Conservation (phyloP, 768 basidiomycete genomes). For the Tulasnella sp. region DNA sequence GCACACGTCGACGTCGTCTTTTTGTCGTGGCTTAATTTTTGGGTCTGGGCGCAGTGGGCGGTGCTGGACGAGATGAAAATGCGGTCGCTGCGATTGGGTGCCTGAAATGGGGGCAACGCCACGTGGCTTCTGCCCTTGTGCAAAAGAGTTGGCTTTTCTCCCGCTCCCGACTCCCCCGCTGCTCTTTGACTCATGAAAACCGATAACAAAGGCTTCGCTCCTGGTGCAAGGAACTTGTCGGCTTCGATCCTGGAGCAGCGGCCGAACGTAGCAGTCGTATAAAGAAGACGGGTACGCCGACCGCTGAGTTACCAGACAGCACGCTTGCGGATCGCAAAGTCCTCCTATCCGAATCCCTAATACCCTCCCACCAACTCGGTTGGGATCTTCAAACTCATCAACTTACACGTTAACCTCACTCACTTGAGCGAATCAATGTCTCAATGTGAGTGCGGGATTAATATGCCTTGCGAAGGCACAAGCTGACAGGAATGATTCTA, state of each 20-base stretch:
- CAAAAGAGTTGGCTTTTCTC: neutral
- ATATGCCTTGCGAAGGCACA: too few species aligned
- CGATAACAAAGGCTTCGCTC: neutral
- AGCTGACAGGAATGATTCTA: neutral
- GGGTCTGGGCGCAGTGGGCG: neutral
- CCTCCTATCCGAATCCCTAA: neutral
- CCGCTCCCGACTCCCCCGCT: neutral
- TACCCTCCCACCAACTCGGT: neutral
- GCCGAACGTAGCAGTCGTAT: neutral
- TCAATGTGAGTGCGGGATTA: neutral
- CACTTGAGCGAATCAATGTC: neutral
- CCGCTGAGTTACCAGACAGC: neutral
- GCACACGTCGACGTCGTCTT: neutral
- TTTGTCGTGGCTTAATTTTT: neutral
- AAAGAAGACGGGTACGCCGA: neutral
- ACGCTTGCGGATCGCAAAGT: neutral
- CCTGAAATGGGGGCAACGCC: neutral
- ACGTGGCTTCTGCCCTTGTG: neutral
- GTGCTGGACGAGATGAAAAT: neutral
- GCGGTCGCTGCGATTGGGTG: constrained; percentile 5
- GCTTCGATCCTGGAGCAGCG: neutral
- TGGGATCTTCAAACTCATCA: neutral
- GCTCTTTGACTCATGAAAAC: neutral
- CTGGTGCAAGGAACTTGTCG: neutral
- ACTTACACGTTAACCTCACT: neutral